These are phyloP conservation scores for Piloderma croceum DNA, from an alignment of 768 basidiomycete genomes.

Conservation along the genomic window DNA sequence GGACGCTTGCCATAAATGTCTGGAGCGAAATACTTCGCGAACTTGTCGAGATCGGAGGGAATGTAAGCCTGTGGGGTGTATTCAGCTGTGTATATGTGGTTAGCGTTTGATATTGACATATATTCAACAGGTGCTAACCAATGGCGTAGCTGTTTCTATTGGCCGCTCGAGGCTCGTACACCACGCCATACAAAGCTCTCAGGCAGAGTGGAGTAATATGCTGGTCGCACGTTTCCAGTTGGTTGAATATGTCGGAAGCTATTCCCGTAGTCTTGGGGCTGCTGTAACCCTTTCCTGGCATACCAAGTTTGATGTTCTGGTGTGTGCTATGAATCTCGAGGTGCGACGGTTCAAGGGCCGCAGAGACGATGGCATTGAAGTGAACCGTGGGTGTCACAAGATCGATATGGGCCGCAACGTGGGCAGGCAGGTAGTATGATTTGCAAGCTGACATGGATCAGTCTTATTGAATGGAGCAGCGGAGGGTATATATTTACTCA, in stretches of 20 bases:
- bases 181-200: conserved; percentile 32
- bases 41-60: conserved; percentile 27
- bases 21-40: too few species aligned
- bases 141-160: conserved; percentile 37
- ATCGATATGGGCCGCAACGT: conserved; percentile 34
- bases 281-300: conserved; percentile 10
- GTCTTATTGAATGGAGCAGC: neutral
- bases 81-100: conserved; percentile 24
- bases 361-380: conserved; percentile 21
- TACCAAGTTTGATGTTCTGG: conserved; percentile 12
- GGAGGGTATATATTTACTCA: conserved; percentile 14
- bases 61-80: conserved; percentile 37
- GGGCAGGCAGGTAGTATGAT: conserved; percentile 35
- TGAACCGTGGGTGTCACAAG: conserved; percentile 42
- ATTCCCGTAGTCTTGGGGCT: too few species aligned
- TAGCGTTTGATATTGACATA: neutral
- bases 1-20: too few species aligned
- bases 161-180: conserved; percentile 24
- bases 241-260: too few species aligned
- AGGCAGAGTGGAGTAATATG: conserved; percentile 37
- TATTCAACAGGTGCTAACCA: conserved; percentile 14
- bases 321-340: conserved; percentile 19
- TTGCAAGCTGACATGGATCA: conserved; percentile 26
- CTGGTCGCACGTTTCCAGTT: conserved; percentile 30
- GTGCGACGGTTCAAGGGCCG: conserved; percentile 9